Evolutionary conservation across 805 yeast species (phyloP), one percentile per base, ranked within the genome.

Genomic region (Blastobotrys robertii): DNA sequence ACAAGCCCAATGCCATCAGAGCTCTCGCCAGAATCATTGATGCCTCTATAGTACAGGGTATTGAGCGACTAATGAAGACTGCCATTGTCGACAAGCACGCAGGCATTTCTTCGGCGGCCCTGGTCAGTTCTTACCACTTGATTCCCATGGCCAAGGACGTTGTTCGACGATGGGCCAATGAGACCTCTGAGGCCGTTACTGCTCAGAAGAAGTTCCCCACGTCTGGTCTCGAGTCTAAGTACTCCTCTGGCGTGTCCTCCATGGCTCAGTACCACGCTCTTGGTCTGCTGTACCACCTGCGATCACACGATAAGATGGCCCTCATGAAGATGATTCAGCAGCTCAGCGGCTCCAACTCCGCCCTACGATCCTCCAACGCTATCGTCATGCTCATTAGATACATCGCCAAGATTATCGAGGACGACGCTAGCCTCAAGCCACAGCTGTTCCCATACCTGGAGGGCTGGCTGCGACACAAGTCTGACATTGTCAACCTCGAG

Each of bases 231-330:
- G 60, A 52, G 34, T 37, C 52, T 13, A 45, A 45, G 16, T 50
- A 51, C 39, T 41, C 56, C 8, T 59, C 64, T 9, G 64, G 67
- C 19, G 58, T 59, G 13, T 78, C 90, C 36, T 77, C 94, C 14
- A 81, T 85, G 71, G 74, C 94, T 46, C 97, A 92, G 69, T 92
- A 90, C 66, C 97, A 92, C 63, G 97, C 98, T 2, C 70, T 92
- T 52, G 97, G 96, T 16, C 72, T 92, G 54, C 68, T 94, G 53
- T 88, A 87, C 62, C 83, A 84, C 54, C 73, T 92, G 63, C 78
- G 94, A 62, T 81, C 81, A 56, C 94, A 83, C 62, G 98, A 92
- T 60, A 81, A 83, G 54, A 86, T 92, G 90, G 95, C 97, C 2
- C 69, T 92, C 55, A 75, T 85, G 73, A 90, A 90, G 64, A 70